phyloP scores from a whole-genome alignment of 2,329 filamentous ascomycete species.

The Fusarium avenaceum region DNA sequence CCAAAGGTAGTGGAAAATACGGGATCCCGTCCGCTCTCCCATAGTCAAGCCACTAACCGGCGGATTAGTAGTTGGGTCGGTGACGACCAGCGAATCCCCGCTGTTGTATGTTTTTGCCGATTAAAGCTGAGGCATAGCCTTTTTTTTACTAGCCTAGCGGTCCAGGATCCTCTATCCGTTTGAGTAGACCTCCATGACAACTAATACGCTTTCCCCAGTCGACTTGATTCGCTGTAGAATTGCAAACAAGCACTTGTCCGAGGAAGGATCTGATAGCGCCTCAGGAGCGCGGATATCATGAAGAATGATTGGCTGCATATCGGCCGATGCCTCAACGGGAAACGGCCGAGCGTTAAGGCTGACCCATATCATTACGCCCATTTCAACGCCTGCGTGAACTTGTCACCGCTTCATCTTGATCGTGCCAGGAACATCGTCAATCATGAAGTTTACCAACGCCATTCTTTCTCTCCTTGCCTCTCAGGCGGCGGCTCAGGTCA shows the following conservation, averaged over 20 bases:
- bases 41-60: constrained; percentile 14
- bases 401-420: background rate
- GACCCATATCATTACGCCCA: constrained; percentile 11
- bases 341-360: constrained; percentile 10
- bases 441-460: constrained; percentile 18
- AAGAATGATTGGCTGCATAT: constrained; percentile 1
- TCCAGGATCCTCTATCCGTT: background rate
- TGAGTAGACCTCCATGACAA: background rate
- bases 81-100: constrained; percentile 13
- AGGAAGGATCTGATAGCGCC: background rate
- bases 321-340: constrained; percentile 5
- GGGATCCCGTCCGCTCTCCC: constrained; percentile 15
- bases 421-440: background rate
- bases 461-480: constrained; percentile 18
- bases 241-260: background rate
- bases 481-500: constrained; percentile 16
- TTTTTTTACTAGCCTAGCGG: background rate
- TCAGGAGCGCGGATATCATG: background rate
- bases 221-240: too few species aligned
- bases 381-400: background rate
- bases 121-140: too few species aligned
- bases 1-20: constrained; percentile 17
- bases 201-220: background rate
- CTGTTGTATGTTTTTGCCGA: constrained; percentile 4
- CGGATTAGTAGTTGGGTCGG: constrained; percentile 13